phyloP scores from a whole-genome alignment of 306 rosid genomes.

The Quercus engelmannii region DNA sequence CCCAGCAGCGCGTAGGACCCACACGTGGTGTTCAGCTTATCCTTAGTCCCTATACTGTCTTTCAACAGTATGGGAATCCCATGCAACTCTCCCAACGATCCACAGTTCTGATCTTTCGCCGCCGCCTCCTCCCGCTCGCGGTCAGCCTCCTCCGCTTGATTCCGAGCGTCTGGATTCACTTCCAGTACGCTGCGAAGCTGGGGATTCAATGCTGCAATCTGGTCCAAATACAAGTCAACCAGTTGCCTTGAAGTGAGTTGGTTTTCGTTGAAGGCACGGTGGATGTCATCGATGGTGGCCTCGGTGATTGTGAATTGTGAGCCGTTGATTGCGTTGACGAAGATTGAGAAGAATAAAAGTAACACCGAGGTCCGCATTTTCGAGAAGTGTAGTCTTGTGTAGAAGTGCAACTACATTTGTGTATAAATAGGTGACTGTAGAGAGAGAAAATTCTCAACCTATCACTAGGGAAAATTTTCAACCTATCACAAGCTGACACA shows the following conservation, averaged over 20 bases:
- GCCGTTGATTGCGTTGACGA: slow-evolving; percentile 5
- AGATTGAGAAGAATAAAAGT: background rate
- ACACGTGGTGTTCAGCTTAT: slow-evolving; percentile 48
- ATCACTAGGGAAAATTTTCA: too few species aligned
- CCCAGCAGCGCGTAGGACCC: slow-evolving; percentile 63
- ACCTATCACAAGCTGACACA: too few species aligned
- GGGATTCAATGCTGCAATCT: slow-evolving; percentile 46
- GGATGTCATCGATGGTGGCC: slow-evolving; percentile 53
- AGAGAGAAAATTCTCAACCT: too few species aligned
- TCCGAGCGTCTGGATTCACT: slow-evolving; percentile 54
- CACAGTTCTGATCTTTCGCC: background rate
- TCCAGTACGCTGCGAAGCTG: slow-evolving; percentile 55
- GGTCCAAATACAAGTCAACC: slow-evolving; percentile 42
- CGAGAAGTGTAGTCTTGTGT: too few species aligned
- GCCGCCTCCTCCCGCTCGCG: slow-evolving; percentile 21
- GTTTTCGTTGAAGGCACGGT: slow-evolving; percentile 37
- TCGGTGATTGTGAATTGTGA: slow-evolving; percentile 32
- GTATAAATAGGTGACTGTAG: too few species aligned
- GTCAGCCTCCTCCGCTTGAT: slow-evolving; percentile 60
- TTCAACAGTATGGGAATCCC: slow-evolving; percentile 64
- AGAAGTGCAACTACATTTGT: too few species aligned
- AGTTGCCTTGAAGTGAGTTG: slow-evolving; percentile 42
- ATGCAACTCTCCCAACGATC: slow-evolving; percentile 30
- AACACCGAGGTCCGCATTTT: background rate
- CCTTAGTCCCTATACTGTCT: slow-evolving; percentile 55